phyloP scores from a whole-genome alignment of 179 eudicot species.

The Actinidia polygama region DNA sequence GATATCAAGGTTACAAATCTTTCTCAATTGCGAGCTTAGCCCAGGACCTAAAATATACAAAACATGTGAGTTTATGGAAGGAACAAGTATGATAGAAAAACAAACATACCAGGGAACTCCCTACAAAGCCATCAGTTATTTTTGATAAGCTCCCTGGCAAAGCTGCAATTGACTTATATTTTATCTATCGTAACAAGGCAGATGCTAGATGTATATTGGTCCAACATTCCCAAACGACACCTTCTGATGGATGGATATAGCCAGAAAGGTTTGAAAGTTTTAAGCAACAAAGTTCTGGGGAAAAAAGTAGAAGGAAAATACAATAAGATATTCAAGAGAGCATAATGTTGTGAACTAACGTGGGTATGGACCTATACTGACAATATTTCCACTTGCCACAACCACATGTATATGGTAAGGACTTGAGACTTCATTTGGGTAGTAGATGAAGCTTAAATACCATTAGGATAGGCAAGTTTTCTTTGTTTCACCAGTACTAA shows the following conservation, averaged over 20 bases:
- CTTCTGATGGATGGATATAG: neutral
- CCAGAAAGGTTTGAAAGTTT: neutral
- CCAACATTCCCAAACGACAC: constrained; percentile 80
- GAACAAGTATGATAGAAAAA: neutral
- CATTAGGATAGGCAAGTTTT: neutral
- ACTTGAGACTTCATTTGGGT: neutral
- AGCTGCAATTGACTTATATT: constrained; percentile 64
- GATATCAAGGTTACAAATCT: constrained; percentile 4
- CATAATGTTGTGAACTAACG: neutral
- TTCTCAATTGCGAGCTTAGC: neutral
- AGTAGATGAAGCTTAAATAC: neutral
- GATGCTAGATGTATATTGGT: constrained; percentile 79
- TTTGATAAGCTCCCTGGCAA: too few species aligned
- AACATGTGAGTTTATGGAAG: neutral
- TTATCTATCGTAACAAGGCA: constrained; percentile 81
- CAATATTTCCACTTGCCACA: neutral
- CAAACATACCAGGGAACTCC: constrained; percentile 79
- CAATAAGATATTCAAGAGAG: neutral
- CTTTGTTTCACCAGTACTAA: neutral
- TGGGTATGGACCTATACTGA: neutral
- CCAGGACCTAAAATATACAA: neutral
- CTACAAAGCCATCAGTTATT: constrained; percentile 96
- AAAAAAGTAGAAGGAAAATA: neutral
- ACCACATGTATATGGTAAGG: neutral
- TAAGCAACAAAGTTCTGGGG: neutral